Conservation (phyloP, 345 rosid genomes). For the Eucalyptus leucophloia region DNA sequence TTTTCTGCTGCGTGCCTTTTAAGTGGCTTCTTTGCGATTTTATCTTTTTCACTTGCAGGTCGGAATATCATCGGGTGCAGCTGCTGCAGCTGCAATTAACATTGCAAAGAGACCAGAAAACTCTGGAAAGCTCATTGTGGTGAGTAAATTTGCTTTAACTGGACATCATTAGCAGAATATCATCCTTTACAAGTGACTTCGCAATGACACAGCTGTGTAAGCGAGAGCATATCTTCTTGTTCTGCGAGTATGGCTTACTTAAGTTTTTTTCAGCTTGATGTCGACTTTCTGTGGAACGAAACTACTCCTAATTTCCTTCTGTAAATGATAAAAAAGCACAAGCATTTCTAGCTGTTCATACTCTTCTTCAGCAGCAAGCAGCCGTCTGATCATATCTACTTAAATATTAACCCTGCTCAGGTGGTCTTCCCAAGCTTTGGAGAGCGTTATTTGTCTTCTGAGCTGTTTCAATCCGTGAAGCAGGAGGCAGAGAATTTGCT, state of each 20-base stretch:
- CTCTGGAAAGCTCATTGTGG: constrained; percentile 58
- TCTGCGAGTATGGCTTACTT: background rate
- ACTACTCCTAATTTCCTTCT: background rate
- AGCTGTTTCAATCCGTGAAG: constrained; percentile 15
- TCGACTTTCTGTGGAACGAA: background rate
- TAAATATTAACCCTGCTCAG: background rate
- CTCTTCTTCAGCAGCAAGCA: background rate
- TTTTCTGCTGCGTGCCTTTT: background rate
- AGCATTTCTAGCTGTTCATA: background rate
- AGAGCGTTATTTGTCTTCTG: constrained; percentile 25
- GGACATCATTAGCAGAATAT: background rate
- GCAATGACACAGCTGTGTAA: background rate
- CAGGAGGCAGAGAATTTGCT: constrained; percentile 14
- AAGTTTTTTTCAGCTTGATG: background rate
- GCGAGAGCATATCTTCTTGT: background rate
- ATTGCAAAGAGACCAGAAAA: constrained; percentile 55
- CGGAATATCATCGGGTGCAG: constrained; percentile 74
- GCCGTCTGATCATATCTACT: background rate
- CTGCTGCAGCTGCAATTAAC: constrained; percentile 52
- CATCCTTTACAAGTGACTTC: background rate
- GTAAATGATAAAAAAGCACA: background rate
- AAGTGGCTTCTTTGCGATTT: background rate
- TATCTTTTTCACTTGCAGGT: constrained; percentile 23
- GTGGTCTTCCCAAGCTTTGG: constrained; percentile 21
- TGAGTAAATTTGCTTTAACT: constrained; percentile 6